Base-by-base conservation (phyloP, 352 stramenopile species). In the Pythium insidiosum region DNA sequence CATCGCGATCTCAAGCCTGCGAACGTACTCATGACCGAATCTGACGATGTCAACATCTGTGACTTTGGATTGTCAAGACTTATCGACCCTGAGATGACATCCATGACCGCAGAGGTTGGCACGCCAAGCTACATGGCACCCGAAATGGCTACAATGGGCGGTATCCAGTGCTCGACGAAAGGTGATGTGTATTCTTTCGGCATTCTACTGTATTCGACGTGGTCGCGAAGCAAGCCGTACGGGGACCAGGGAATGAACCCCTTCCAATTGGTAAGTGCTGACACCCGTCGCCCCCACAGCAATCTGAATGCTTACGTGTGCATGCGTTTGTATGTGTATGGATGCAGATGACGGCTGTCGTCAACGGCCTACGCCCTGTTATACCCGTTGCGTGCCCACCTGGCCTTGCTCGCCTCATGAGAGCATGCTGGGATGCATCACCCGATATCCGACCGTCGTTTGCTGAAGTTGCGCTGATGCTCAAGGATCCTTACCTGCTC, bases 1-100 rank as follows among this genome's bases (percentile, higher is more conserved):
- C 80, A 92, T 49, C 71, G 78, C 24, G 90, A 97, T 43, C 56
- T 97, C n/a, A 96, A 98, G 47, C 93, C 93, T 12, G 86, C 83
- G 13, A 98, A 98, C 57, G 84, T 98, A 37, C 72, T 97, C 20
- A 93, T 97, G 44, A 87, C 88, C 34, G 80, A 90, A 30, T 87
- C 68, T 26, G 84, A 94, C 38, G 75, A 95, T 38, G 66, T 97
- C 21, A 97, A 97, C 52, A 88, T 98, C 39, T 97, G 90, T 47
- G 89, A 97, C 61, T 97, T 97, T 66, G 92, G 92, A 2, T 77
- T 98, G 18, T 95, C 80, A 22, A 54, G 80, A 9, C 63, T 93
- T 30, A 90, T 93, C 33, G 80, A 93, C 40, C 75, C 78, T 1
- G 80, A 93, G 30, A 83, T 77, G 35, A 93, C 76, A 7, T 84